Base-by-base conservation (phyloP, 108 stramenopile genomes). In the Cyclotella sp. region DNA sequence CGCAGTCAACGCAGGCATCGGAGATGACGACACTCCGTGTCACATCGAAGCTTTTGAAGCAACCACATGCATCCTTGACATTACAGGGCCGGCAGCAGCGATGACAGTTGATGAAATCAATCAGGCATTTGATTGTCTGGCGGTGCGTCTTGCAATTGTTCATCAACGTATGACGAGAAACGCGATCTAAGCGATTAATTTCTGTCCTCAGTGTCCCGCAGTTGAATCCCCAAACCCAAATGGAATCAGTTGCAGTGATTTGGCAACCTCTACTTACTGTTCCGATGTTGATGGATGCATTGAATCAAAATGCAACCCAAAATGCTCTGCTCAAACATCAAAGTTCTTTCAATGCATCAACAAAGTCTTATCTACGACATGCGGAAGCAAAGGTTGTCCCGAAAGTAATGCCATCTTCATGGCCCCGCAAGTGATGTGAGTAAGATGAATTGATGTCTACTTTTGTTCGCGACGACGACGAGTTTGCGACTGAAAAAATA, bases 1-100 rank as follows among this genome's bases (percentile, higher is more conserved):
- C n/a, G 47, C 47, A 49, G 47, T 49, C 47, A 49, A 49, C n/a
- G 3, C 47, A n/a, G 47, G 47, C n/a, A n/a, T 49, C 47, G n/a
- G 47, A 1, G n/a, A n/a, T 3, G 18, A 49, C 9, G 47, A 16
- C 47, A 49, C n/a, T 16, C 47, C 15, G 1, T 49, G 47, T n/a
- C 15, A 49, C 6, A 9, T n/a, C 47, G 47, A 49, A 49, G n/a
- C 9, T n/a, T 49, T 49, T 9, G 47, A 49, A n/a, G 47, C 47
- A 16, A n/a, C 47, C 9, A 3, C n/a, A n/a, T 49, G 47, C n/a
- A n/a, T 49, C 18, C 15, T 49, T n/a, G 18, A 9, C 15, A 49
- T n/a, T n/a, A 3, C 47, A 16, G n/a, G 2, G 47, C 15, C 15
- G 15, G 47, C 18, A 49, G 47, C 15, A 49, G 47, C 47, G 34